Base-by-base conservation (phyloP, 495 filamentous ascomycete species). In the Bombardia bombarda region DNA sequence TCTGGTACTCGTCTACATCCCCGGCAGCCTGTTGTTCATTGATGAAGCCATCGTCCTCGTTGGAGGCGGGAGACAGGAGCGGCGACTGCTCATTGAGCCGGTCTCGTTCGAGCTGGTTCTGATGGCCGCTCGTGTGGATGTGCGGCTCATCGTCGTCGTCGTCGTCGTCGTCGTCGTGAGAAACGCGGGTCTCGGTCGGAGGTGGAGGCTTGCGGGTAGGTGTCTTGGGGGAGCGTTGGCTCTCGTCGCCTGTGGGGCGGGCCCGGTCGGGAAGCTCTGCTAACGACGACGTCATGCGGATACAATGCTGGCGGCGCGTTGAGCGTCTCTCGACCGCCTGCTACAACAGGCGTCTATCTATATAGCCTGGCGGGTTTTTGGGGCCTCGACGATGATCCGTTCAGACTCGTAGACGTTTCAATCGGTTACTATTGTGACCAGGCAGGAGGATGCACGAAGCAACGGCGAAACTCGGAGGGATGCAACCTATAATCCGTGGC, bases 31-130 rank as follows among this genome's bases (percentile, higher is more conserved):
- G 41, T n/a, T n/a, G n/a, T 17, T 60, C 49, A 14, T 57, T 55
- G 32, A 69, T 56, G 33, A 72, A 55, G 43, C 51, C 61, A 45
- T 67, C 65, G 7, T 62, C 63, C 19, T 68, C 65, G 34, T 57
- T 58, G 30, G 56, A 54, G 39, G 38, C 46, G 0, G 69, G 70
- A 13, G 69, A 71, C 18, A 84, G 55, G 47, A 84, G 61, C 7
- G 80, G 80, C 24, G 78, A 82, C 21, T 72, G 61, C 55, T 84
- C 80, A 46, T 78, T 69, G 17, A 73, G 40, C 14, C 43, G 41
- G 34, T 63, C 57, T 10, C 35, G 35, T 13, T 39, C 48, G 25
- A 43, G 34, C 5, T n/a, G n/a, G n/a, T n/a, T n/a, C n/a, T 31
- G 24, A 7, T 46, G 32, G 9, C 13, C 36, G 6, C 49, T 45